A percentile compares a stretch with the other conserved stretches of the same genome.
phyloP scores from a whole-genome alignment of 1,284 basidiomycete species.

The Ceratobasidium sp. region DNA sequence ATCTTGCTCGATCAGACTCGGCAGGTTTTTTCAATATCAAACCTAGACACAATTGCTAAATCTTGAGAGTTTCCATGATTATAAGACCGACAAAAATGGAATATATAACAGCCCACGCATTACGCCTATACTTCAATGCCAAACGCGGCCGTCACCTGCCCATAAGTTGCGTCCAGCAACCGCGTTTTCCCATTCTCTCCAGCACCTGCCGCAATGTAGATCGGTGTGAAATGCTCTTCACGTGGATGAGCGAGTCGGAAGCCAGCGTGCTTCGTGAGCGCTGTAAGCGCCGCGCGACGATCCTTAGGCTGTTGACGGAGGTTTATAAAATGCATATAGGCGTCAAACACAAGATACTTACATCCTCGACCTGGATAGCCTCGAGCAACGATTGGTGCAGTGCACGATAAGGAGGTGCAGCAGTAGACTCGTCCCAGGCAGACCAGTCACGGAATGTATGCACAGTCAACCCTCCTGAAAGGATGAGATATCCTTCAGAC shows the following conservation, averaged over 20 bases:
- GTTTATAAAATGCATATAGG: too few species aligned
- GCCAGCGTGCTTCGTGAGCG: constrained; percentile 61
- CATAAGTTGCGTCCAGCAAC: constrained; percentile 63
- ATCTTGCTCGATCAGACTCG: too few species aligned
- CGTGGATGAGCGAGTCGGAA: constrained; percentile 72
- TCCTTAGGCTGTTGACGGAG: constrained; percentile 40
- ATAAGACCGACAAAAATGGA: too few species aligned
- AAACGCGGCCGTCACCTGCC: constrained; percentile 67
- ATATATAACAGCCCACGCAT: too few species aligned
- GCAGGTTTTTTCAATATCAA: too few species aligned
- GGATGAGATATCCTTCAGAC: constrained; percentile 68
- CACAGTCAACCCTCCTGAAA: constrained; percentile 70
- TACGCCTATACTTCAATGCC: constrained; percentile 54
- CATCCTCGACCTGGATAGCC: constrained; percentile 60
- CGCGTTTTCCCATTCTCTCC: constrained; percentile 62
- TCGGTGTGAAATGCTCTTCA: constrained; percentile 75
- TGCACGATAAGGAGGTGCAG: constrained; percentile 55
- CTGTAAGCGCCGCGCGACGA: constrained; percentile 57
- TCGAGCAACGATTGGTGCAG: constrained; percentile 68
- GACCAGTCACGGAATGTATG: constrained; percentile 25
- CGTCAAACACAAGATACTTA: constrained; percentile 51
- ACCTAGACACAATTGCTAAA: too few species aligned
- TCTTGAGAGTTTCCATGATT: too few species aligned
- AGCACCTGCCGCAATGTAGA: constrained; percentile 77
- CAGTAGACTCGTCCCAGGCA: constrained; percentile 51